Percentiles rank a stretch among this genome's conserved stretches.
Conservation (phyloP, 2,329 filamentous ascomycete species). For the Botrytis elliptica region DNA sequence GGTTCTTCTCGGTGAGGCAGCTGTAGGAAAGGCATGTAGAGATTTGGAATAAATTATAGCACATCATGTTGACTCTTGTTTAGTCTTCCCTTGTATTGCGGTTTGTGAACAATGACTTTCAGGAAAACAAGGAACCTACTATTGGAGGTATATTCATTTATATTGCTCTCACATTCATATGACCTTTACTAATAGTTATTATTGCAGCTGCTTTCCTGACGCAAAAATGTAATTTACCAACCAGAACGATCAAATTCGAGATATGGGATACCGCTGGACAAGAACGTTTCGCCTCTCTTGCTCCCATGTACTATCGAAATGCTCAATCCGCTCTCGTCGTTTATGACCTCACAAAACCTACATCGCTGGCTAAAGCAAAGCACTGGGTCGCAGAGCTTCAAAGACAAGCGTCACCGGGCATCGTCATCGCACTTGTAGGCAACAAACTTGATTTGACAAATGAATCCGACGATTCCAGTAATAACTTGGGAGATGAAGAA, state of each 20-base stretch:
- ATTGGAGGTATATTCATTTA: slow-evolving; percentile 70
- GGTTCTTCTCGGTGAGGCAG: slow-evolving; percentile 93
- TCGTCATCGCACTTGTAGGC: slow-evolving; percentile 94
- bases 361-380: slow-evolving; percentile 92
- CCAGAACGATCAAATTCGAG: slow-evolving; percentile 87
- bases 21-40: slow-evolving; percentile 86
- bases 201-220: slow-evolving; percentile 86
- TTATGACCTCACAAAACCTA: slow-evolving; percentile 97
- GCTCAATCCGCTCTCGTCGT: slow-evolving; percentile 96
- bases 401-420: slow-evolving; percentile 90
- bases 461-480: slow-evolving; percentile 50
- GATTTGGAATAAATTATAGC: background rate
- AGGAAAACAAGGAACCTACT: slow-evolving; percentile 99
- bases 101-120: slow-evolving; percentile 99
- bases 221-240: slow-evolving; percentile 96
- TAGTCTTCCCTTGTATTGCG: slow-evolving; percentile 95
- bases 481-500: slow-evolving; percentile 48
- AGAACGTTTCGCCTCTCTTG: slow-evolving; percentile 93
- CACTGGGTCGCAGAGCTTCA: slow-evolving; percentile 99
- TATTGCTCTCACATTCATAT: background rate
- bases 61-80: slow-evolving; percentile 23
- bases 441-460: slow-evolving; percentile 92
- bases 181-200: background rate
- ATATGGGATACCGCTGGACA: slow-evolving; percentile 99
- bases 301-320: slow-evolving; percentile 99